Base-by-base conservation (phyloP, 2,329 filamentous ascomycete genomes). In the Trichoderma koningiopsis region DNA sequence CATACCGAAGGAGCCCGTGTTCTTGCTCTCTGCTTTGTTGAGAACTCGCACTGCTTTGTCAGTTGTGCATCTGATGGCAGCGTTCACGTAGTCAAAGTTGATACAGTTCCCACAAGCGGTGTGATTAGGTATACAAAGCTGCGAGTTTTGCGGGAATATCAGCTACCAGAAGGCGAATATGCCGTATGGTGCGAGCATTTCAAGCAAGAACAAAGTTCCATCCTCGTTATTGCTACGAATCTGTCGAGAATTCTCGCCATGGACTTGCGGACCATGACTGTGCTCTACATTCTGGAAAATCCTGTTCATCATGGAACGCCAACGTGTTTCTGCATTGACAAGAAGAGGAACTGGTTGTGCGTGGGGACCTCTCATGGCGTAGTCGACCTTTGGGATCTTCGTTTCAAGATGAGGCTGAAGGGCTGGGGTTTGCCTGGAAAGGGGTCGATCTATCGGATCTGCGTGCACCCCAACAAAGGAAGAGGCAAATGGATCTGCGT, bases 161-260 rank as follows among this genome's bases (percentile, higher is more conserved):
- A 92, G 72, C 87, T 99, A 16, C 88, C 88, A 0, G 79, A 83
- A 31, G 89, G 85, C 53, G 94, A 98, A 77, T 89, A 91, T 76
- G 94, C 92, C 0, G 88, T 97, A 1, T 97, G 94, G 93, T 90
- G 93, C 71, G 93, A 97, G 77, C 95, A 99, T 80, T 97, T 93
- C 80, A 93, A 93, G 72, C 86, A 90, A 57, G 94, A 97, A 64
- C 88, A 87, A 0, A 89, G 86, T 72, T 98, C 95, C n/a, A 88
- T 94, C 14, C 85, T 99, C 49, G 80, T 98, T 3, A 82, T 98
- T 35, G 93, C 93, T 0, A 99, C 96, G 0, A 97, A 93, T 76
- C 89, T 88, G 62, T 97, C 92, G 33, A 90, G 92, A 62, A 85
- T 99, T 55, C 78, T 97, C 8, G 94, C 92, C 16, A 85, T 99